These are phyloP conservation scores for Murraya koenigii DNA, from an alignment of 345 rosid genomes.

Conservation along the genomic window DNA sequence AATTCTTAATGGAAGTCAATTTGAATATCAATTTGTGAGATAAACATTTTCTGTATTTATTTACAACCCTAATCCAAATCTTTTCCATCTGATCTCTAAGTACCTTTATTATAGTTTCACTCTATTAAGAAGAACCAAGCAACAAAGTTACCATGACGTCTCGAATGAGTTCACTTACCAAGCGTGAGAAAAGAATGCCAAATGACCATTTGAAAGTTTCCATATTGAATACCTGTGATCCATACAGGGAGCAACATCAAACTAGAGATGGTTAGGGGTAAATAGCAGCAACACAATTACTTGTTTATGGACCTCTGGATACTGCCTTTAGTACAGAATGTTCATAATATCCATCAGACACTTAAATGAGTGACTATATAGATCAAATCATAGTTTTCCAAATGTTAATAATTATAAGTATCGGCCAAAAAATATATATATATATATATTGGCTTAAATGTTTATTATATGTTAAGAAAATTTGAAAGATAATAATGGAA, in stretches of 20 bases:
- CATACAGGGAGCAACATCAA: slow-evolving; percentile 19
- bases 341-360: slow-evolving; percentile 3
- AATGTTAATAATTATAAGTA: background rate
- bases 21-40: background rate
- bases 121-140: background rate
- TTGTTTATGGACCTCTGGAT: slow-evolving; percentile 1
- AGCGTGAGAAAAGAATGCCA: slow-evolving; percentile 91
- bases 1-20: background rate
- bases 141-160: background rate
- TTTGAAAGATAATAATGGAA: background rate
- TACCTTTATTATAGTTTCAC: background rate
- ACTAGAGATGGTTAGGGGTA: background rate
- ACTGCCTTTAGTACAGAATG: background rate
- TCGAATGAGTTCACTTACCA: slow-evolving; percentile 53
- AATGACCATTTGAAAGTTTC: slow-evolving; percentile 96
- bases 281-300: background rate
- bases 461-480: background rate
- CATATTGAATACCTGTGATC: slow-evolving; percentile 70
- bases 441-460: background rate
- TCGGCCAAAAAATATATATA: background rate
- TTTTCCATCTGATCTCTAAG: background rate
- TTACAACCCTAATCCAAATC: background rate
- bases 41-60: background rate
- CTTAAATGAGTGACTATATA: background rate
- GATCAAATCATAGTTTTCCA: background rate